phyloP scores from a whole-genome alignment of 2,329 filamentous ascomycete genomes.

The Apiospora marii region DNA sequence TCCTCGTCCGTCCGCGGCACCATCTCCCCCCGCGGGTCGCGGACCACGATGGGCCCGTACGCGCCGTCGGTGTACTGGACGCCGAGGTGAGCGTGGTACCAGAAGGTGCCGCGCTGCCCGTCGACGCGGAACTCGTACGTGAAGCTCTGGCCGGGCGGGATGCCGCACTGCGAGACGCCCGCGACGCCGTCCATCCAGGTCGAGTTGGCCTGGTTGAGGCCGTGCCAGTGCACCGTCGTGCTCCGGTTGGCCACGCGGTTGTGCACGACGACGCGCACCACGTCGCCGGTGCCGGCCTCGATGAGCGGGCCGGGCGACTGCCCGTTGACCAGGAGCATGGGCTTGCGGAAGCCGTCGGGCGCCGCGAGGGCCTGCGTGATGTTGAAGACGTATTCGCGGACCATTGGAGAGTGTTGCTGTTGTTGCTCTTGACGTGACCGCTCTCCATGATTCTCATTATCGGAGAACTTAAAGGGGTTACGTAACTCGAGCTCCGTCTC shows the following conservation, averaged over 20 bases:
- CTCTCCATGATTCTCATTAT: background rate
- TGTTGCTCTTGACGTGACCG: background rate
- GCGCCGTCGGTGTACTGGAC: conserved; percentile 71
- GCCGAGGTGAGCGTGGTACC: conserved; percentile 69
- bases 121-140: conserved; percentile 67
- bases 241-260: conserved; percentile 47
- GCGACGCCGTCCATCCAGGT: conserved; percentile 72
- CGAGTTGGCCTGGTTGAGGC: conserved; percentile 69
- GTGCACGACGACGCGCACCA: conserved; percentile 48
- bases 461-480: conserved; percentile 36
- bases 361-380: conserved; percentile 42
- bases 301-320: conserved; percentile 54
- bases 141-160: conserved; percentile 62
- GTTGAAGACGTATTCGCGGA: conserved; percentile 45
- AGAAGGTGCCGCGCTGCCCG: conserved; percentile 48
- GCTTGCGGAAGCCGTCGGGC: conserved; percentile 47
- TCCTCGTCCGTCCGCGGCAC: conserved; percentile 43
- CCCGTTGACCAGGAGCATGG: conserved; percentile 50
- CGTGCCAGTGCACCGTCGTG: conserved; percentile 74
- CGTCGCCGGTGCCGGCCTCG: conserved; percentile 54
- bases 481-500: conserved; percentile 39
- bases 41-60: conserved; percentile 64
- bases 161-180: conserved; percentile 67
- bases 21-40: conserved; percentile 42
- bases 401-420: conserved; percentile 16